Percentiles rank a stretch among this genome's conserved stretches.
Conservation (phyloP, 202 grass and related monocot species). For the Bolboschoenoplectus hybrid region DNA sequence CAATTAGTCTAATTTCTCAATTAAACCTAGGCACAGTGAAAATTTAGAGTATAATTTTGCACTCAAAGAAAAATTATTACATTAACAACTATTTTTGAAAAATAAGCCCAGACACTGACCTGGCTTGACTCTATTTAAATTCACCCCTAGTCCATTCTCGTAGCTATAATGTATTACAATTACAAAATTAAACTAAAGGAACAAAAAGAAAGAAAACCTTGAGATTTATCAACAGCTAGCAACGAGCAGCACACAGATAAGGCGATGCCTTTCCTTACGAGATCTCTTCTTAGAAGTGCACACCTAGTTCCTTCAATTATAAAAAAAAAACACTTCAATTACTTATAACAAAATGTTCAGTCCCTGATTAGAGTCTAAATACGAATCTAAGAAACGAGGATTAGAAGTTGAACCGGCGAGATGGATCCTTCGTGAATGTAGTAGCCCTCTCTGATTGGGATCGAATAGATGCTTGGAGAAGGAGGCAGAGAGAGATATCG, state of each 20-base stretch:
- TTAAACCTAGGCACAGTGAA: too few relatives aligned
- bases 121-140: too few relatives aligned
- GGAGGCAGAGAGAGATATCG: conserved; percentile 47
- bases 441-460: conserved; percentile 26
- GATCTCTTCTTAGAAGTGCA: conserved; percentile 63
- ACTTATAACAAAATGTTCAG: neutral
- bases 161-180: neutral
- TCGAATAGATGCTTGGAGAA: conserved; percentile 40
- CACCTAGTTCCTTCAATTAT: conserved; percentile 58
- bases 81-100: too few relatives aligned
- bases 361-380: neutral
- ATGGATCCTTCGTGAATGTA: conserved; percentile 21
- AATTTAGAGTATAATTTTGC: too few relatives aligned
- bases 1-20: too few relatives aligned
- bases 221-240: conserved; percentile 57
- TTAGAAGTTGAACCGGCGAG: conserved; percentile 32
- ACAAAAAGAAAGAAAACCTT: conserved; percentile 44
- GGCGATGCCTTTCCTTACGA: conserved; percentile 61
- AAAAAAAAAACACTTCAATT: neutral
- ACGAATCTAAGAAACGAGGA: neutral
- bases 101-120: too few relatives aligned
- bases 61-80: too few relatives aligned
- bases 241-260: conserved; percentile 76
- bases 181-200: neutral
- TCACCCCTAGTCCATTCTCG: neutral